A percentile compares a stretch with the other conserved stretches of the same genome.
These are phyloP conservation scores for Cryptosporidium sp. DNA, from an alignment of 169 alveolate genomes.

Conservation along the genomic window DNA sequence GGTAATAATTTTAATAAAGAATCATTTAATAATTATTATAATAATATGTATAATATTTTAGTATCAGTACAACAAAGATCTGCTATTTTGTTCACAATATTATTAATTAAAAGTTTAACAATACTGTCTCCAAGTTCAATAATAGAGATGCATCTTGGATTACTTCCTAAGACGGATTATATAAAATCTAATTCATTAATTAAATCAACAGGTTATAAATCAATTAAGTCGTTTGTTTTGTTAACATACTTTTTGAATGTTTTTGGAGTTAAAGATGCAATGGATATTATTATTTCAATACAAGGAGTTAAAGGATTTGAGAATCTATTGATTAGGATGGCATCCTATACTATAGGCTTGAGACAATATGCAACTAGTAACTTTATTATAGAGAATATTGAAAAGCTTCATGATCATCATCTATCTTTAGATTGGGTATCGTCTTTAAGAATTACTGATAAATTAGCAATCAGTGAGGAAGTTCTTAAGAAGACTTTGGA, in stretches of 20 bases:
- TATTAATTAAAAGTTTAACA: background rate
- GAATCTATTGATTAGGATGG: conserved; percentile 28
- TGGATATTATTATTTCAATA: conserved; percentile 4
- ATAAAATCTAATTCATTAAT: conserved; percentile 19
- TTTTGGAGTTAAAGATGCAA: conserved; percentile 28
- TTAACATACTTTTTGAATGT: conserved; percentile 10
- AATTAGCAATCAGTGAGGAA: conserved; percentile 20
- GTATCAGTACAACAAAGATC: conserved; percentile 2
- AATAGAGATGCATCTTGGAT: conserved; percentile 13
- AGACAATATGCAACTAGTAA: conserved; percentile 45
- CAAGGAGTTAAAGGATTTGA: conserved; percentile 48
- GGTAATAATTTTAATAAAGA: background rate
- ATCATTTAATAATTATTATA: background rate
- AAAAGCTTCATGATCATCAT: background rate
- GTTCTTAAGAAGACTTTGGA: conserved; percentile 16
- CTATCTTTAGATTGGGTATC: conserved; percentile 25
- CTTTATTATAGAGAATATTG: conserved; percentile 5
- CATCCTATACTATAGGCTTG: conserved; percentile 47
- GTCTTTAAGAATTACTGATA: conserved; percentile 40
- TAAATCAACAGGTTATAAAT: conserved; percentile 41
- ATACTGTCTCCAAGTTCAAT: conserved; percentile 7
- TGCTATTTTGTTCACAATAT: conserved; percentile 5
- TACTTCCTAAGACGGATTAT: conserved; percentile 51
- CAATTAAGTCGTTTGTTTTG: conserved; percentile 12
- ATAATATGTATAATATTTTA: conserved; percentile 4